Percentiles rank a stretch among this genome's conserved stretches.
These are phyloP conservation scores for Leucaena leucocephala DNA, from an alignment of 306 rosid genomes.

Conservation along the genomic window DNA sequence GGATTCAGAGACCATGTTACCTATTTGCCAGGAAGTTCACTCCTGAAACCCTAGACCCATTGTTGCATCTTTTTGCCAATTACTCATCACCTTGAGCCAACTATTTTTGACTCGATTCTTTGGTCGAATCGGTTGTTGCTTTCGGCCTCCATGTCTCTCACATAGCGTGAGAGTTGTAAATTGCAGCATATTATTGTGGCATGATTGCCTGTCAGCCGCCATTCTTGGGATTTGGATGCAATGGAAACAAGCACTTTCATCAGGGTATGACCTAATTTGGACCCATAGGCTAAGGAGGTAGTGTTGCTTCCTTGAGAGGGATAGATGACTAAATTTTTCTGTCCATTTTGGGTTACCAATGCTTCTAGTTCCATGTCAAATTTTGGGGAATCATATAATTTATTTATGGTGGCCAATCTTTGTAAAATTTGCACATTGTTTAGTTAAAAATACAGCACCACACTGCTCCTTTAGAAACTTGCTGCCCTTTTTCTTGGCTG, in stretches of 20 bases:
- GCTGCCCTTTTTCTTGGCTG: background rate
- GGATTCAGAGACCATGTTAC: constrained; percentile 84
- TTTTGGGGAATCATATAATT: constrained; percentile 48
- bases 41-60: constrained; percentile 70
- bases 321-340: constrained; percentile 40
- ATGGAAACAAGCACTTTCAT: constrained; percentile 41
- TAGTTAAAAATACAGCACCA: constrained; percentile 51
- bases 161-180: constrained; percentile 64
- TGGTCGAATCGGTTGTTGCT: constrained; percentile 63
- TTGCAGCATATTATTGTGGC: constrained; percentile 62
- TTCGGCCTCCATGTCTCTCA: constrained; percentile 59
- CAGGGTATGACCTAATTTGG: constrained; percentile 47
- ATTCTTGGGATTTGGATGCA: constrained; percentile 45
- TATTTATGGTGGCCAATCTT: constrained; percentile 44
- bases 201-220: constrained; percentile 44
- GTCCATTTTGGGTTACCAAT: constrained; percentile 43
- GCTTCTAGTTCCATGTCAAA: constrained; percentile 32
- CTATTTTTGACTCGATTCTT: constrained; percentile 69
- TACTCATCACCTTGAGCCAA: constrained; percentile 71
- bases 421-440: constrained; percentile 55
- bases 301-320: constrained; percentile 46
- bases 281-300: constrained; percentile 44
- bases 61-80: constrained; percentile 75
- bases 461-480: constrained; percentile 41
- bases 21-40: constrained; percentile 94